Conservation (phyloP, 768 basidiomycete species). For the Lentinula detonsa region DNA sequence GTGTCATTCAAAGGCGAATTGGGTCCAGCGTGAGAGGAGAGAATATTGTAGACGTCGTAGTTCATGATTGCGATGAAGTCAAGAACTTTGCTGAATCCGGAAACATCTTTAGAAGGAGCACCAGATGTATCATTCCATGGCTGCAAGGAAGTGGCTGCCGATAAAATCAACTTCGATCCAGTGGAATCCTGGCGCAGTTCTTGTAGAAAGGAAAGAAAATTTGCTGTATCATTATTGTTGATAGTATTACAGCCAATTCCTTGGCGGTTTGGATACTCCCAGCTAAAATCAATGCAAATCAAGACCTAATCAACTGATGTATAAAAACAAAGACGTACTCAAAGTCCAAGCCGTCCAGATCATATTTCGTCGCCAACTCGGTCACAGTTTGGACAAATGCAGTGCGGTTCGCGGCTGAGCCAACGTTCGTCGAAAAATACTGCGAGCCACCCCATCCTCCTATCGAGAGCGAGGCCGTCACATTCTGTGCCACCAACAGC, state of each 20-base stretch:
- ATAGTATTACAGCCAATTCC: constrained; percentile 71
- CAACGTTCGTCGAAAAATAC: constrained; percentile 59
- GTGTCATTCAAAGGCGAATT: constrained; percentile 80
- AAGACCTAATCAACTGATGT: background rate
- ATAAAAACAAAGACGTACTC: constrained; percentile 18
- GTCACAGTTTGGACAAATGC: constrained; percentile 58
- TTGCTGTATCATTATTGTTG: constrained; percentile 56
- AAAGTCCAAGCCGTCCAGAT: constrained; percentile 50
- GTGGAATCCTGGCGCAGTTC: constrained; percentile 52
- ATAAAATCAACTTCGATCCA: constrained; percentile 49
- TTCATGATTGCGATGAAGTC: constrained; percentile 48
- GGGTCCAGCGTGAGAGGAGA: constrained; percentile 51
- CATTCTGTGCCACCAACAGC: constrained; percentile 29
- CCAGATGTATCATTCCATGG: constrained; percentile 47
- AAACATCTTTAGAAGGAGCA: constrained; percentile 60
- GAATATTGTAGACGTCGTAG: constrained; percentile 38
- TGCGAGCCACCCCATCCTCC: constrained; percentile 68
- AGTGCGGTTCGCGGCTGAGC: constrained; percentile 49
- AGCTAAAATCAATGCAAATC: constrained; percentile 30
- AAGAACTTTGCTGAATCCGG: constrained; percentile 63
- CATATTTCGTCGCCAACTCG: constrained; percentile 40
- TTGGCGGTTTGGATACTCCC: constrained; percentile 74
- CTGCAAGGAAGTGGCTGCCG: constrained; percentile 35
- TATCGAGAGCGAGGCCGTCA: constrained; percentile 51
- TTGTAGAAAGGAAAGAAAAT: constrained; percentile 74